Percentiles rank a stretch among this genome's conserved stretches.
Evolutionary conservation across 2,329 filamentous ascomycete species (phyloP).

Genomic region (Fusarium sp.): DNA sequence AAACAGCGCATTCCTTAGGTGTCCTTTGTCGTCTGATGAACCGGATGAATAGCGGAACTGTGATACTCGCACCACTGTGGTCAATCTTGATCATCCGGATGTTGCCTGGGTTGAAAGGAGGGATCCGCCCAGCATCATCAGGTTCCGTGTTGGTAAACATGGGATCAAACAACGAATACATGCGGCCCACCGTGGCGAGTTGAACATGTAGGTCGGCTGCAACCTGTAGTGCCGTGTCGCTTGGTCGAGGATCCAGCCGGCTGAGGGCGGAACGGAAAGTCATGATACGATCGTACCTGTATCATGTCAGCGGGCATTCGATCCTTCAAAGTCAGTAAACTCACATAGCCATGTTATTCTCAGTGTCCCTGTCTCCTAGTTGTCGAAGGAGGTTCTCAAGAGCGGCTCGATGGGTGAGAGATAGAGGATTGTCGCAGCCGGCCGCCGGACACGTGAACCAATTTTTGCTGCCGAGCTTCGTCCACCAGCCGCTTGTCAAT

Average conservation of each 20-base stretch:
- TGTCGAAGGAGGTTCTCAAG: slow-evolving; percentile 9
- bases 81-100: slow-evolving; percentile 13
- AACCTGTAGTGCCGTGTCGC: neutral
- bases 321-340: fast-evolving
- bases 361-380: neutral
- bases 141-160: slow-evolving; percentile 6
- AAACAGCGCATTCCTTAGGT: slow-evolving; percentile 12
- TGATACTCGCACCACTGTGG: neutral
- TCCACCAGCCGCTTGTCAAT: slow-evolving; percentile 2
- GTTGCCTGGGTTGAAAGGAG: neutral
- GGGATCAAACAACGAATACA: slow-evolving; percentile 4
- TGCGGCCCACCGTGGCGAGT: neutral
- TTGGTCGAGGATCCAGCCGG: neutral
- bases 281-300: slow-evolving; percentile 8
- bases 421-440: neutral
- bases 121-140: neutral
- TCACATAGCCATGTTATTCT: slow-evolving; percentile 12
- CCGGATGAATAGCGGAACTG: neutral
- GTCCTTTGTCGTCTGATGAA: slow-evolving; percentile 4
- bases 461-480: neutral
- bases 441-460: slow-evolving; percentile 10
- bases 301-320: neutral
- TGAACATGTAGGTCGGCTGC: neutral
- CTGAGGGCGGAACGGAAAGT: slow-evolving; percentile 1
- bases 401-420: slow-evolving; percentile 2